These are phyloP conservation scores for Ulmus americana DNA, from an alignment of 331 rosid species.

Conservation along the genomic window DNA sequence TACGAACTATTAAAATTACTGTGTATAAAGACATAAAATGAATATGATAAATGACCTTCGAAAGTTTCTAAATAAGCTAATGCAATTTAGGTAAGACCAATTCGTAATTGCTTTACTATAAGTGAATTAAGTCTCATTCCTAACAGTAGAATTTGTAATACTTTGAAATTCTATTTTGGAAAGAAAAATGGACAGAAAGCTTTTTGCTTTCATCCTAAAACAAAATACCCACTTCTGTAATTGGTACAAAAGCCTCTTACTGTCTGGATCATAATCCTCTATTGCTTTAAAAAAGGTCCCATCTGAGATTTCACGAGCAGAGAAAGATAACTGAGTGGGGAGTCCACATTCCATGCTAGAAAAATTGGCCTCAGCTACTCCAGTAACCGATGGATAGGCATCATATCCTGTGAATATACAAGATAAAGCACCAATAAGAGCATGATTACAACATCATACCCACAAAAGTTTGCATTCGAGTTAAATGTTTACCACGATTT, in stretches of 20 bases:
- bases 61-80: too few species aligned
- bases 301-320: slow-evolving; percentile 90
- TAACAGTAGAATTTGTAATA: not conserved
- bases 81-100: not conserved
- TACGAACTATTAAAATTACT: too few species aligned
- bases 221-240: slow-evolving; percentile 61
- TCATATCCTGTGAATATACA: slow-evolving; percentile 46
- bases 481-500: slow-evolving; percentile 44
- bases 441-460: slow-evolving; percentile 22
- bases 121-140: not conserved
- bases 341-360: slow-evolving; percentile 82
- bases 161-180: not conserved
- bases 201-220: slow-evolving; percentile 16
- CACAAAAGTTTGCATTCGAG: slow-evolving; percentile 17
- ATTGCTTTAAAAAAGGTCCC: slow-evolving; percentile 92
- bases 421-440: slow-evolving; percentile 19
- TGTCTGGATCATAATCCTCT: slow-evolving; percentile 89
- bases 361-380: slow-evolving; percentile 49
- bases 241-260: slow-evolving; percentile 67
- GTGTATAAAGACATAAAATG: too few species aligned
- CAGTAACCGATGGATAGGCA: slow-evolving; percentile 69
- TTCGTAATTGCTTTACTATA: not conserved
- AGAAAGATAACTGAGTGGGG: slow-evolving; percentile 86
- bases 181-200: not conserved
- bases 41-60: too few species aligned